Base-by-base conservation (phyloP, 441 rosid genomes). In the Dalechampia spathulata region DNA sequence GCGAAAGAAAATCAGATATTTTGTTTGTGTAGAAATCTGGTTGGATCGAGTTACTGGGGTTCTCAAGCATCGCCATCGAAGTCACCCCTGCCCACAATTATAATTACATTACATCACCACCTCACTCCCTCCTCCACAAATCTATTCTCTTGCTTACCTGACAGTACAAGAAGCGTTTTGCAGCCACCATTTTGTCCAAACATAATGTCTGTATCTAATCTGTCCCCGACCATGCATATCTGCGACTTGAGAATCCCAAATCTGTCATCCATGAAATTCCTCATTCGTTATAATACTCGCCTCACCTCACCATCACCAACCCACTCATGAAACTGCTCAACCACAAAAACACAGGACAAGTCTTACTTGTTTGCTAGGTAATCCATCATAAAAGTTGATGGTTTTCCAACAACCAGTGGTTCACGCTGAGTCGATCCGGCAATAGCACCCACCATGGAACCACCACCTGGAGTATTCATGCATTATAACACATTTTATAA, bases 141-240 rank as follows among this genome's bases (percentile, higher is more conserved):
- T n/a, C n/a, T n/a, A n/a, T n/a, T n/a, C n/a, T n/a, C n/a, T 32
- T 6, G 44, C 32, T 66, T 72, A 71, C 79, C 96, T 73, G 98
- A 78, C 44, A 88, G 82, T 63, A 92, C 99, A n/a, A 92, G 90
- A 37, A 86, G 90, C 49, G 96, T 92, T 85, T 85, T 85, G 76
- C 99, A 89, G 19, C 99, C 97, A 26, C 88, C 85, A 60, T 80
- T 86, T 64, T 88, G 82, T 55, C 96, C 98, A 37, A 86, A 91
- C 60, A 88, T 69, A 61, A 88, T 87, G 74, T 89, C 97, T 17
- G 99, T 92, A 72, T 92, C 99, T 55, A 92, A 65, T 75, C 92
- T 78, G 74, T 89, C 99, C 50, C 99, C 99, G 52, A 86, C 96
- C 95, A 89, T 92, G 74, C 97, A 86, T 84, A 92, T 92, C 67